These are phyloP conservation scores for Kodamaea alishanica DNA, from an alignment of 1,139 yeast genomes.

Conservation along the genomic window DNA sequence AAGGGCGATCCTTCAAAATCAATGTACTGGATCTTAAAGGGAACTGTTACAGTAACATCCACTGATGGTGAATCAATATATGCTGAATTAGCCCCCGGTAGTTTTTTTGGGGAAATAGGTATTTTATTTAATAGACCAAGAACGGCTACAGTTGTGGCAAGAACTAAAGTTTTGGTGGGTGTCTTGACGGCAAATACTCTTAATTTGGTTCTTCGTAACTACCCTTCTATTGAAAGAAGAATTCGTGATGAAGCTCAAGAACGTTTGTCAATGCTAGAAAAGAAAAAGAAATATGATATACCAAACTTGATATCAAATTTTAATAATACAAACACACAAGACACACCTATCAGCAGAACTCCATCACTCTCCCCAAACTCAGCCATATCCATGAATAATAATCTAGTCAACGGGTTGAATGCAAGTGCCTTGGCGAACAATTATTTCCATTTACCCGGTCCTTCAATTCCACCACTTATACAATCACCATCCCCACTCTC, in stretches of 20 bases:
- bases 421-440: slow-evolving; percentile 18
- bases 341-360: not conserved
- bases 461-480: slow-evolving; percentile 14
- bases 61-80: slow-evolving; percentile 72
- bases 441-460: slow-evolving; percentile 16
- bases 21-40: slow-evolving; percentile 77
- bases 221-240: slow-evolving; percentile 62
- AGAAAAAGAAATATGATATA: slow-evolving; percentile 38
- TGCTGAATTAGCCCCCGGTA: slow-evolving; percentile 66
- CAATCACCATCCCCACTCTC: slow-evolving; percentile 10
- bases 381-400: not conserved
- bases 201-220: slow-evolving; percentile 54
- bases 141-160: slow-evolving; percentile 76
- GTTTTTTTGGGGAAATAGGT: slow-evolving; percentile 77
- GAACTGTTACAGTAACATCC: slow-evolving; percentile 68
- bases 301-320: slow-evolving; percentile 10
- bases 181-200: slow-evolving; percentile 64
- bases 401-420: slow-evolving; percentile 9
- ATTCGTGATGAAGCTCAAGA: slow-evolving; percentile 79
- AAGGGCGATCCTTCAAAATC: slow-evolving; percentile 73
- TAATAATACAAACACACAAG: too few relatives aligned
- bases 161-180: slow-evolving; percentile 62
- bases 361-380: slow-evolving; percentile 1
- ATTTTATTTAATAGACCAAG: slow-evolving; percentile 70
- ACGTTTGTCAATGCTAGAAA: slow-evolving; percentile 65